Evolutionary conservation across 345 rosid species (phyloP), one percentile per base, ranked within the genome.

Genomic region (Erucastrum elatum): DNA sequence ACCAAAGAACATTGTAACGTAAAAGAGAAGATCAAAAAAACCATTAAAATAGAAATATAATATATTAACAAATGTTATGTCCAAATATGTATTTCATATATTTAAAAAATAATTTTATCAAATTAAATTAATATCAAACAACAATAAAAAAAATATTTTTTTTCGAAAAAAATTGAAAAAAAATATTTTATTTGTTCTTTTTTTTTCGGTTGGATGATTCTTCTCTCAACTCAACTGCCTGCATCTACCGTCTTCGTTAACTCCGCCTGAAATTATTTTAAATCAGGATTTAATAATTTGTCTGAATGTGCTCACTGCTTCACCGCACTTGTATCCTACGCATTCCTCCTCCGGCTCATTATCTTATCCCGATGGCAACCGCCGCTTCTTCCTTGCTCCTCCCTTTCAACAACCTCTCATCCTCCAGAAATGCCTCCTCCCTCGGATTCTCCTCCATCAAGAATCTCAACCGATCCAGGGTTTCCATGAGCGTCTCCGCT

Each of bases 401-500:
- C 75, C 80, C 92, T 75, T 85, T 84, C 74, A 68, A 70, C 68
- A 75, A 70, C 16, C 21, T 21, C 21, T 21, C 21, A 21, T 66
- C 26, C 41, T 66, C 79, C 65, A 26, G 70, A 62, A 73, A 78
- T 62, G 83, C 74, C 27, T 61, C 82, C 39, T 56, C 75, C 65
- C 83, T 79, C 31, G 33, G 81, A 8, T 77, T 90, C 77, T 8
- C 80, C 49, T 29, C 31, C 4, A 13, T 72, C 55, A 39, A 39
- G 11, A 39, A 39, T 39, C 8, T 53, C 60, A 63, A 16, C 67
- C 88, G 94, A 83, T 88, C 93, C 75, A 84, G 89, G 82, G 87
- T 89, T 81, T 85, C 80, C 60, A 77, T 85, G 95, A 89, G 93
- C 77, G 86, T 84, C 29, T 91, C 97, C 1, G 91, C 84, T 55